Conservation (phyloP, 192 early-diverging fungal genomes). For the Coemansia pectinata region DNA sequence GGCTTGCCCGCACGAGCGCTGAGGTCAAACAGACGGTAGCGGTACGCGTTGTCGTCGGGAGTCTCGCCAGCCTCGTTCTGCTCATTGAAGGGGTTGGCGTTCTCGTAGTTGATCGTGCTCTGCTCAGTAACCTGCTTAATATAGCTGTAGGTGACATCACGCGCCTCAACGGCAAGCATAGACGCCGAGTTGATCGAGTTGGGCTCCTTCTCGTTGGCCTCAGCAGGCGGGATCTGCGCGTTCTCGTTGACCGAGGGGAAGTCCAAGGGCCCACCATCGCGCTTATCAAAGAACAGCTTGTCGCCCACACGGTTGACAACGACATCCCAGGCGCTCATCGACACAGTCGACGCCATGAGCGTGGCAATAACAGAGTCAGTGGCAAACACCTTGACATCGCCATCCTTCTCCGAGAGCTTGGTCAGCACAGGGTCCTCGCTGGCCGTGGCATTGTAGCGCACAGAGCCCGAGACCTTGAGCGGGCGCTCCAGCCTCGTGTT, state of each 20-base stretch:
- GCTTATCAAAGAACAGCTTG: constrained; percentile 90
- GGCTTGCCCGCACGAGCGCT: constrained; percentile 37
- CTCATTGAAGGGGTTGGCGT: constrained; percentile 76
- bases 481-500: constrained; percentile 76
- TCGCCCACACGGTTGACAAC: constrained; percentile 81
- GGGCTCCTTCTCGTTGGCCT: constrained; percentile 81
- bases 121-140: constrained; percentile 71
- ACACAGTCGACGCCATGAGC: constrained; percentile 89
- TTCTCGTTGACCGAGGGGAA: constrained; percentile 95
- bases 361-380: constrained; percentile 88
- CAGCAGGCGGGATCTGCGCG: constrained; percentile 86
- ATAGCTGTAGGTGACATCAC: constrained; percentile 83
- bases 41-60: constrained; percentile 70
- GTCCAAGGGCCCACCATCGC: constrained; percentile 79
- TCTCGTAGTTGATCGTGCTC: constrained; percentile 58
- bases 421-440: constrained; percentile 86
- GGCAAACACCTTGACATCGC: constrained; percentile 74
- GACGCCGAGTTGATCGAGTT: constrained; percentile 77
- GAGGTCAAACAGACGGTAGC: constrained; percentile 87
- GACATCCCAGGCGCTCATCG: constrained; percentile 96
- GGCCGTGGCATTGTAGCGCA: constrained; percentile 76
- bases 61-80: constrained; percentile 54
- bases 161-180: constrained; percentile 84
- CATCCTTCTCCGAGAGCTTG: constrained; percentile 35
- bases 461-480: constrained; percentile 65